phyloP scores from a whole-genome alignment of 805 yeast genomes.

The Barnettozyma sp. region DNA sequence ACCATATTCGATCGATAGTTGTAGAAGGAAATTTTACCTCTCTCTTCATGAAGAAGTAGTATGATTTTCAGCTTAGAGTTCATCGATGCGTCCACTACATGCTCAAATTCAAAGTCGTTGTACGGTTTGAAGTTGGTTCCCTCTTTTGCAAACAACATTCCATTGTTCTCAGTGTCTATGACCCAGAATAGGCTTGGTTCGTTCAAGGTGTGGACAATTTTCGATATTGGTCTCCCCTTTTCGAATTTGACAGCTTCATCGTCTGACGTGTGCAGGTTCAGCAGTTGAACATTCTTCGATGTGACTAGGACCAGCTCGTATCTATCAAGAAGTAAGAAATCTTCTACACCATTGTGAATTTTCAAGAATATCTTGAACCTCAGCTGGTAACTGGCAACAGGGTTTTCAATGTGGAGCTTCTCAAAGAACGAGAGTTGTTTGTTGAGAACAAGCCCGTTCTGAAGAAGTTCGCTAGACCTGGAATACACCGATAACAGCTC shows the following conservation, averaged over 20 bases:
- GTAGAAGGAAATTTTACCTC: not conserved
- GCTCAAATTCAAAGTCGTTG: constrained; percentile 3
- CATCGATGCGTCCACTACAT: constrained; percentile 8
- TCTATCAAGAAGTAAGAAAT: constrained; percentile 16
- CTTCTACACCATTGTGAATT: constrained; percentile 19
- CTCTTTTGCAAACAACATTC: constrained; percentile 9
- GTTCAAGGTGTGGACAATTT: constrained; percentile 1
- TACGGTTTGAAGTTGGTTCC: not conserved
- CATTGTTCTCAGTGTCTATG: constrained; percentile 8
- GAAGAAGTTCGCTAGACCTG: constrained; percentile 16
- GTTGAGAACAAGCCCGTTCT: constrained; percentile 22
- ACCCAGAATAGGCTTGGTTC: constrained; percentile 4
- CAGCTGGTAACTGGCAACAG: constrained; percentile 19
- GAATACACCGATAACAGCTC: constrained; percentile 21
- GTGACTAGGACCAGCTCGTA: constrained; percentile 17
- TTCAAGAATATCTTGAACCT: constrained; percentile 24
- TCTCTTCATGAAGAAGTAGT: constrained; percentile 3
- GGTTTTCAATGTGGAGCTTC: constrained; percentile 16
- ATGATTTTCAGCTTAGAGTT: constrained; percentile 9
- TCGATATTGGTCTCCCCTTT: constrained; percentile 5
- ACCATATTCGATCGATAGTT: not conserved
- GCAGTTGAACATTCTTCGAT: constrained; percentile 13
- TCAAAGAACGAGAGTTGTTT: constrained; percentile 15
- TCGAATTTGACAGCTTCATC: constrained; percentile 12
- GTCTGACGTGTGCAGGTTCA: constrained; percentile 13